Conservation (phyloP, 805 yeast genomes). For the Yarrowia sp. region DNA sequence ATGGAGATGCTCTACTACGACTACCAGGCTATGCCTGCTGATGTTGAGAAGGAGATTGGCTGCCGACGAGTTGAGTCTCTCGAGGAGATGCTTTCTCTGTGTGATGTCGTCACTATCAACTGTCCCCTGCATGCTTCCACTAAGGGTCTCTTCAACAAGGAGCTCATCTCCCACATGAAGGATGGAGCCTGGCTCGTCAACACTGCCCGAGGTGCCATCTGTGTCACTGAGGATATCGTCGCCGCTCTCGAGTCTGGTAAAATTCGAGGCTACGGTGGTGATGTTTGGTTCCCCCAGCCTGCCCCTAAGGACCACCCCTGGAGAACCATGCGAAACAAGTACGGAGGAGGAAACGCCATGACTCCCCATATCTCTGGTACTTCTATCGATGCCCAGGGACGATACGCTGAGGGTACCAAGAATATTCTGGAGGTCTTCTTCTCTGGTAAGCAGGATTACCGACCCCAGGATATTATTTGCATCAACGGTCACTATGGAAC, state of each 20-base stretch:
- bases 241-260: conserved; percentile 50
- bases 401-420: conserved; percentile 70
- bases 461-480: conserved; percentile 71
- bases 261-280: conserved; percentile 53
- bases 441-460: conserved; percentile 60
- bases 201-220: conserved; percentile 27
- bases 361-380: not conserved
- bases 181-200: not conserved
- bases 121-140: conserved; percentile 56
- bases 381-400: conserved; percentile 37
- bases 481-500: conserved; percentile 71
- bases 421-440: conserved; percentile 63
- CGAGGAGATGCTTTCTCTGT: conserved; percentile 6
- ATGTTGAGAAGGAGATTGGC: conserved; percentile 28
- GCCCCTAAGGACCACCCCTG: conserved; percentile 76
- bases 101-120: conserved; percentile 50
- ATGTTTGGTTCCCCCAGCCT: conserved; percentile 77
- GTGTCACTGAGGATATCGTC: conserved; percentile 52
- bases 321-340: conserved; percentile 50
- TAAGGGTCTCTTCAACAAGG: conserved; percentile 48
- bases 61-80: conserved; percentile 64
- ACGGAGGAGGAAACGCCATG: not conserved
- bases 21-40: conserved; percentile 64
- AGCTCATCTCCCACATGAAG: conserved; percentile 38
- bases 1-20: conserved; percentile 72